These are phyloP conservation scores for Phytophthora sojae DNA, from an alignment of 352 stramenopile species.

Conservation along the genomic window DNA sequence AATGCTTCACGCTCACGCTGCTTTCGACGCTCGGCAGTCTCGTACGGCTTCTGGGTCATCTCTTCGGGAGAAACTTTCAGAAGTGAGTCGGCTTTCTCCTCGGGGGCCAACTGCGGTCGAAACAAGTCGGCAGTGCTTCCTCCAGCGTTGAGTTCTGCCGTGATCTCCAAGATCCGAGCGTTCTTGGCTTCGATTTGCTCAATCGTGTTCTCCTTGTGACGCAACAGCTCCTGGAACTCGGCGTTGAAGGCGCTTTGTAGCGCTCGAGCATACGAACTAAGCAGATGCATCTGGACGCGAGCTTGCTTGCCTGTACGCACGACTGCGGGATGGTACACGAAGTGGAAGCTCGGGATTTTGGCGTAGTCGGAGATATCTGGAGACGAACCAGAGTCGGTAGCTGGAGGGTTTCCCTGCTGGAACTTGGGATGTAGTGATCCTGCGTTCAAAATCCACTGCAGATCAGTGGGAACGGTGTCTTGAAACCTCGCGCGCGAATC, in stretches of 20 bases:
- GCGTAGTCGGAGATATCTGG: constrained; percentile 35
- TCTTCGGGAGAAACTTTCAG: constrained; percentile 75
- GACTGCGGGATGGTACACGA: constrained; percentile 90
- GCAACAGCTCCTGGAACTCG: constrained; percentile 79
- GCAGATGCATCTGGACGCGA: constrained; percentile 87
- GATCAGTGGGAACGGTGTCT: constrained; percentile 54
- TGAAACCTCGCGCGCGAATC: constrained; percentile 51
- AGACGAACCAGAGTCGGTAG: background rate
- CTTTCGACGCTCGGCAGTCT: constrained; percentile 71
- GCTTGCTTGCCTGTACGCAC: constrained; percentile 86
- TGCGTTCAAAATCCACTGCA: constrained; percentile 69
- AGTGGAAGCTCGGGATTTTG: constrained; percentile 58
- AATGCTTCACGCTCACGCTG: constrained; percentile 47
- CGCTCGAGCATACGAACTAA: constrained; percentile 75
- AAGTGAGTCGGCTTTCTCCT: constrained; percentile 77
- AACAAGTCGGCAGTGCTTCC: constrained; percentile 47
- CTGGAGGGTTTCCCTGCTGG: constrained; percentile 12
- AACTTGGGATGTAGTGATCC: constrained; percentile 52
- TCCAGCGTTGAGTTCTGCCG: constrained; percentile 56
- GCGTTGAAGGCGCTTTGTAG: constrained; percentile 85
- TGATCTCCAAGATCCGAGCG: constrained; percentile 89
- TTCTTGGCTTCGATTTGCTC: constrained; percentile 92
- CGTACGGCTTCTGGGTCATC: constrained; percentile 88
- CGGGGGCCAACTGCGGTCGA: constrained; percentile 52
- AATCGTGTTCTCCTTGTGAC: constrained; percentile 83